Base-by-base conservation (phyloP, 257 asterid genomes). In the Ocimum tenuiflorum region DNA sequence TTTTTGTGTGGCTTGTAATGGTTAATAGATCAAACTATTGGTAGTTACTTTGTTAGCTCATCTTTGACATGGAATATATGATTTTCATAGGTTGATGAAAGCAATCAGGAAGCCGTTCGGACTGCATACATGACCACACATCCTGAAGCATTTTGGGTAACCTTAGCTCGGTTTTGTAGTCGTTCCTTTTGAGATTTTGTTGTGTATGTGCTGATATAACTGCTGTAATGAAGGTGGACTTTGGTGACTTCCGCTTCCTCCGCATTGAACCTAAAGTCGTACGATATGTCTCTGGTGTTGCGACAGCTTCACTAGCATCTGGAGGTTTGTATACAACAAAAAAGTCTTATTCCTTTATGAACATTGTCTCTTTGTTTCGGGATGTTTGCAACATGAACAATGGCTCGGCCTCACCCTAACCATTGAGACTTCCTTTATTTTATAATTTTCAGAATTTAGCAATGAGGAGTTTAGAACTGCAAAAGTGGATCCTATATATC, bases 61-160 rank as follows among this genome's bases (percentile, higher is more conserved):
- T 19, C n/a, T 55, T 53, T 78, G 46, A 63, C 60, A 22, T 38
- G 53, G 22, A 24, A 22, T 47, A 22, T 46, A 1, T 67, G 17
- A 53, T 59, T 50, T 10, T 24, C 64, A 52, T 77, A 92, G 97
- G 94, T 86, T 23, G 68, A 73, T n/a, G 82, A 70, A n/a, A 65
- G 67, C 15, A 88, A 82, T 13, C 69, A 38, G 76, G 95, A 83
- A 55, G 81, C 81, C 46, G 65, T 86, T 39, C 91, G 91, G 56
- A 27, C 87, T 50, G 91, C 86, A 45, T 89, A 89, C 83, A 73
- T 86, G 85, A 82, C 86, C 15, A 82, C 73, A 71, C 96, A 87
- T 69, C 97, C 99, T 36, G 79, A 80, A 81, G 97, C 99, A 60
- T 86, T 89, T 60, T 92, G 99, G 99, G 97, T 89, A 81, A 60